Evolutionary conservation across 192 early-diverging fungal genomes (phyloP).

Genomic region (Endogone sp.): DNA sequence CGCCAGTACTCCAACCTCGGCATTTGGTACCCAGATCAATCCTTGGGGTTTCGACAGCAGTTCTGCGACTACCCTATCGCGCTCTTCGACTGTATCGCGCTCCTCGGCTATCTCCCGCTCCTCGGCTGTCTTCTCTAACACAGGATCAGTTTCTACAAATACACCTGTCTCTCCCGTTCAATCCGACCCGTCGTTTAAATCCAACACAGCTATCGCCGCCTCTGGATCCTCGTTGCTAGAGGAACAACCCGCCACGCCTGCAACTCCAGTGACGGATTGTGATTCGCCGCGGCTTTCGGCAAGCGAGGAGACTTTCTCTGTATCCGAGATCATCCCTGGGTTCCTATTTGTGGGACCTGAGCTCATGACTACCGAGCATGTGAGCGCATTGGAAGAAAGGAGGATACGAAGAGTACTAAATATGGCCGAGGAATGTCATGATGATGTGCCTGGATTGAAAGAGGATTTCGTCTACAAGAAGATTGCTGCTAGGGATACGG

Average conservation of each 20-base stretch:
- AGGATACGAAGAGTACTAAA: slow-evolving; percentile 67
- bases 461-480: slow-evolving; percentile 31
- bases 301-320: slow-evolving; percentile 12
- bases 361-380: slow-evolving; percentile 51
- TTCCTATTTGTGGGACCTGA: slow-evolving; percentile 65
- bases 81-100: background rate
- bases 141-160: background rate
- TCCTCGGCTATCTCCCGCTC: background rate
- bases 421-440: slow-evolving; percentile 67
- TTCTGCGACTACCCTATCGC: background rate
- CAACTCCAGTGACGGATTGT: background rate
- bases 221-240: background rate
- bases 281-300: background rate
- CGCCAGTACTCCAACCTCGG: background rate
- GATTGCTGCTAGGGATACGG: slow-evolving; percentile 57
- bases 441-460: slow-evolving; percentile 33
- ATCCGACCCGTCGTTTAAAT: background rate
- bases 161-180: background rate
- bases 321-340: slow-evolving; percentile 52
- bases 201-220: background rate
- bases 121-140: background rate
- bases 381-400: slow-evolving; percentile 40
- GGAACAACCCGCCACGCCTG: background rate
- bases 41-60: background rate
- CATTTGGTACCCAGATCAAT: background rate